A percentile compares a stretch with the other conserved stretches of the same genome.
Evolutionary conservation across 106 monocot species (phyloP).

Genomic region (Hemerocallis citrina): DNA sequence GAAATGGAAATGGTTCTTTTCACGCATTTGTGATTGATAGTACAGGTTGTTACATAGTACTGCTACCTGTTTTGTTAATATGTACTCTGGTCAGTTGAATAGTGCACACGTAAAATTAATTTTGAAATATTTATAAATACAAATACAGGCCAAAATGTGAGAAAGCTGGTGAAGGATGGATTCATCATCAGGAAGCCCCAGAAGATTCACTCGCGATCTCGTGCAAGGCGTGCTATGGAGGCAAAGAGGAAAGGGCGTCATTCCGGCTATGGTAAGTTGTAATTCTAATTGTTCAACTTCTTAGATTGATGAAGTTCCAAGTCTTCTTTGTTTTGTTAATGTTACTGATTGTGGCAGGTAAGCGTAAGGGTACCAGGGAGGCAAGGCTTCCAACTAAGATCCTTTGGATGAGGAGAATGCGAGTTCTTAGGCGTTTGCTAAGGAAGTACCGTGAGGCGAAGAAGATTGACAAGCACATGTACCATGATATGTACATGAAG

Average conservation of each 20-base stretch:
- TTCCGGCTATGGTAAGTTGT: constrained; percentile 39
- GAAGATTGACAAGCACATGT: constrained; percentile 44
- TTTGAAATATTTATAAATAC: too few relatives aligned
- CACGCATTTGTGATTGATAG: too few relatives aligned
- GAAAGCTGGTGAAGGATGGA: constrained; percentile 37
- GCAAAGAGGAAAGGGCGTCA: constrained; percentile 49
- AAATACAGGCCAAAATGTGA: constrained; percentile 29
- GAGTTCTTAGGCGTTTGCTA: constrained; percentile 31
- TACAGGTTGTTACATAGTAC: too few relatives aligned
- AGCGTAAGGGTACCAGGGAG: constrained; percentile 51
- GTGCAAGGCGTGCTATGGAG: constrained; percentile 25
- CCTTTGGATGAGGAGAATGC: constrained; percentile 49
- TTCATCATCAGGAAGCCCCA: constrained; percentile 36
- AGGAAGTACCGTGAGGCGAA: constrained; percentile 29
- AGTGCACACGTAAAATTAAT: too few relatives aligned
- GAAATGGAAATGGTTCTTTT: too few relatives aligned
- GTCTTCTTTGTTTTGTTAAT: not conserved
- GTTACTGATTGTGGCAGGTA: constrained; percentile 14
- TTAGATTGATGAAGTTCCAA: not conserved
- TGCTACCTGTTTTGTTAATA: too few relatives aligned
- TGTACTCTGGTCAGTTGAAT: too few relatives aligned
- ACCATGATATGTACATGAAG: constrained; percentile 42
- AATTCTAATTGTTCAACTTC: not conserved
- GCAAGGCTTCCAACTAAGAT: constrained; percentile 51
- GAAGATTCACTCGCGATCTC: constrained; percentile 35